Evolutionary conservation across 139 green algal species (phyloP), one percentile per base, ranked within the genome.

Genomic region (Dunaliella sp.): DNA sequence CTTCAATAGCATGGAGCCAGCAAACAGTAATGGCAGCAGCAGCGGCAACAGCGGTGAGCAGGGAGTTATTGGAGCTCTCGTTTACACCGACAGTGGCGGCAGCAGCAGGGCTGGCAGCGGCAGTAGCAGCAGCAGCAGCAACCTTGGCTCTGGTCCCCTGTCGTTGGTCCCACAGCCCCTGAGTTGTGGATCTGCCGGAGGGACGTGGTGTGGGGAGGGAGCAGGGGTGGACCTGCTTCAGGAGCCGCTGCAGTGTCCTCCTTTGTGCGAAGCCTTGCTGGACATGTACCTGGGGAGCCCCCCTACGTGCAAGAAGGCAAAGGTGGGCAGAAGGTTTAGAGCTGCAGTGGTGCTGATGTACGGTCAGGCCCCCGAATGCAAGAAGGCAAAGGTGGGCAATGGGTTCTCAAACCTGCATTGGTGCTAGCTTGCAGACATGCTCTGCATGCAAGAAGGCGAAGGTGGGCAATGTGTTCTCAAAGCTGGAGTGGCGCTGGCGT

Each of bases 201-300:
- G 48, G 7, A 26, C 7, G 7, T 65, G 48, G 48, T 7, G 48
- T 65, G 48, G 48, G 7, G 48, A 65, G 16, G 48, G 48, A 16
- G n/a, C n/a, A n/a, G 48, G 48, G 48, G 48, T 65, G 48, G 48
- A 16, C 7, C 48, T 65, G 48, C 48, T 65, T 65, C 7, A 86
- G 57, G 74, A 76, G 12, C 33, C 36, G 36, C 36, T 90, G 83
- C 38, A 34, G 16, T 91, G 88, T 30, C 74, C 85, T 0, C 83
- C 88, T 34, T 82, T 96, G 57, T 89, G 83, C 0, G 81, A 89
- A 58, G 93, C 94, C 1, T 83, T 96, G 34, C 94, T 96, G 59
- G 94, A 95, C 58, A 84, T 96, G 37, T 96, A 96, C 88, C 83
- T 96, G 30, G 94, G 93, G 0, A 88, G 93, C 21, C 80, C 93